phyloP scores from a whole-genome alignment of 768 basidiomycete species.

The Tulasnella sp. region DNA sequence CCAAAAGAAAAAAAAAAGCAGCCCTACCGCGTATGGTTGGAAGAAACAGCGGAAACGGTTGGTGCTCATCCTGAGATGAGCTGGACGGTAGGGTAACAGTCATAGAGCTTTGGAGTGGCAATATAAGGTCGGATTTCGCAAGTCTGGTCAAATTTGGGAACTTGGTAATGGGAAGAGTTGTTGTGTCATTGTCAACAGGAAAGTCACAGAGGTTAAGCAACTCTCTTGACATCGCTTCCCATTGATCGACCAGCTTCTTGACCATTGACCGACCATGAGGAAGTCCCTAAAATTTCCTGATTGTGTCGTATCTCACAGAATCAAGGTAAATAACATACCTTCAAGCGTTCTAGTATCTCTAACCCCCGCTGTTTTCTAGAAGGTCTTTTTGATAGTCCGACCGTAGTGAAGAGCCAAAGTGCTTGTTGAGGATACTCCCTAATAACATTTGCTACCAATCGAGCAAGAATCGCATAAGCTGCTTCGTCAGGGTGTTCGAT shows the following conservation, averaged over 20 bases:
- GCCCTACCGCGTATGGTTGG: conserved; percentile 63
- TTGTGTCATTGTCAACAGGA: conserved; percentile 31
- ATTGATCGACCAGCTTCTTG: conserved; percentile 40
- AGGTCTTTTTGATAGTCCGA: conserved; percentile 66
- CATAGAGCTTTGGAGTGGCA: conserved; percentile 86
- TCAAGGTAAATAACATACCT: conserved; percentile 30
- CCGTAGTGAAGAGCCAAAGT: conserved; percentile 83
- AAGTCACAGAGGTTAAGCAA: conserved; percentile 55
- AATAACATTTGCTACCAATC: conserved; percentile 62
- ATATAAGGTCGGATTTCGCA: conserved; percentile 56
- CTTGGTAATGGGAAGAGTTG: conserved; percentile 36
- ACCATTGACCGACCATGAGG: conserved; percentile 22
- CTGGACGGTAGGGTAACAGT: conserved; percentile 74
- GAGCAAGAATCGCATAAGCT: conserved; percentile 47
- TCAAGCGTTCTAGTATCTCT: conserved; percentile 43
- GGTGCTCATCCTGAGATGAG: conserved; percentile 46
- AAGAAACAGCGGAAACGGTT: conserved; percentile 64
- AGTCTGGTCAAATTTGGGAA: conserved; percentile 43
- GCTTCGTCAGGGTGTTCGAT: conserved; percentile 59
- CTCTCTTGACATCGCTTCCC: conserved; percentile 50
- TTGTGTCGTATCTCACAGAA: neutral
- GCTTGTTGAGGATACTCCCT: conserved; percentile 77
- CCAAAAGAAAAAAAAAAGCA: too few relatives aligned
- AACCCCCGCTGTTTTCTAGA: conserved; percentile 49
- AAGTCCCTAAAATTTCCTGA: neutral